phyloP scores from a whole-genome alignment of 176 grass and related monocot genomes.

The Neostapfia colusana region DNA sequence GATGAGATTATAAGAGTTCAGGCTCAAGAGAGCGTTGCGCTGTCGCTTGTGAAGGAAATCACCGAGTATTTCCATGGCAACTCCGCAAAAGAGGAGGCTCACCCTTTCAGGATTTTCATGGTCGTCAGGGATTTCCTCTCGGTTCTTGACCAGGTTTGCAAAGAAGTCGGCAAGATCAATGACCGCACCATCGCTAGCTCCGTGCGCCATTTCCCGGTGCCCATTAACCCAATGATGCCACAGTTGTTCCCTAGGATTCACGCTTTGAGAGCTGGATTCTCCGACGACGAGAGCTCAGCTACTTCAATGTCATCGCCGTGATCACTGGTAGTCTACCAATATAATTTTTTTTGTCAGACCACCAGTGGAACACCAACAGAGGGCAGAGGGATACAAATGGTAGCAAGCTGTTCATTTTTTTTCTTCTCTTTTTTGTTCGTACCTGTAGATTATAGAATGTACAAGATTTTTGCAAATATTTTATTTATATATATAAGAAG shows the following conservation, averaged over 20 bases:
- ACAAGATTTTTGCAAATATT: slow-evolving; percentile 67
- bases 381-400: slow-evolving; percentile 28
- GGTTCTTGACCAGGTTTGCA: slow-evolving; percentile 84
- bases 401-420: slow-evolving; percentile 8
- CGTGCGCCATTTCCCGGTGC: slow-evolving; percentile 77
- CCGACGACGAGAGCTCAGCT: slow-evolving; percentile 78
- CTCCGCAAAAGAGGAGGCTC: slow-evolving; percentile 82
- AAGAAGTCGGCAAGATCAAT: slow-evolving; percentile 73
- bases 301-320: slow-evolving; percentile 50
- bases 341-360: slow-evolving; percentile 33
- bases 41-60: slow-evolving; percentile 94
- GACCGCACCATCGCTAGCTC: slow-evolving; percentile 69
- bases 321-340: slow-evolving; percentile 31
- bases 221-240: slow-evolving; percentile 76
- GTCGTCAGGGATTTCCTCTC: slow-evolving; percentile 90
- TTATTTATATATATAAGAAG: slow-evolving; percentile 61
- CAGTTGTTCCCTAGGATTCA: slow-evolving; percentile 76
- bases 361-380: neutral
- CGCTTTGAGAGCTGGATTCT: slow-evolving; percentile 65
- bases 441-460: slow-evolving; percentile 71
- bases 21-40: slow-evolving; percentile 78
- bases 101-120: slow-evolving; percentile 97
- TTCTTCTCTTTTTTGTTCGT: slow-evolving; percentile 6
- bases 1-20: slow-evolving; percentile 82
- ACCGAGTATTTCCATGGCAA: slow-evolving; percentile 95